These are phyloP conservation scores for Exophiala sideris DNA, from an alignment of 2,329 filamentous ascomycete species.

Conservation along the genomic window DNA sequence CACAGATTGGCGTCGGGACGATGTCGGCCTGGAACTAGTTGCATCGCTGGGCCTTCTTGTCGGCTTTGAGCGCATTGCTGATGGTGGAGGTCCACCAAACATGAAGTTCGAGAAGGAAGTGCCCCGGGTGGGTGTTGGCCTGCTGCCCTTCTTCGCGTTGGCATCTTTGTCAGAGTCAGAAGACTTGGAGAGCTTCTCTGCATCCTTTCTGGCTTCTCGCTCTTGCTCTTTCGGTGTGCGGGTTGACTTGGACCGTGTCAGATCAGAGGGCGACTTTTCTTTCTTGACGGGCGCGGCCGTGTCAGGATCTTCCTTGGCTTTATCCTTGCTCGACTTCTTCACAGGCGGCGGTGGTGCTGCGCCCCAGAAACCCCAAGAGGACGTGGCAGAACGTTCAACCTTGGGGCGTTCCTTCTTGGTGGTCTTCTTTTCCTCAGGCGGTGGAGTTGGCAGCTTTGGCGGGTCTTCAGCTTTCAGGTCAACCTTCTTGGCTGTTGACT, in stretches of 20 bases:
- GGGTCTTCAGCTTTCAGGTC: slow-evolving; percentile 29
- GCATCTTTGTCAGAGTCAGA: slow-evolving; percentile 70
- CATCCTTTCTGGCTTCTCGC: slow-evolving; percentile 53
- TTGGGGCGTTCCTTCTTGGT: slow-evolving; percentile 74
- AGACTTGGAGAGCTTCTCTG: slow-evolving; percentile 62
- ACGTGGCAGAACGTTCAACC: slow-evolving; percentile 65
- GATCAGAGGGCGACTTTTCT: slow-evolving; percentile 41
- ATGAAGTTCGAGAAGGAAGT: slow-evolving; percentile 59
- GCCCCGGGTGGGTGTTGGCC: slow-evolving; percentile 55
- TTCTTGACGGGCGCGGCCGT: slow-evolving; percentile 33
- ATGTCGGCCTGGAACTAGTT: slow-evolving; percentile 49
- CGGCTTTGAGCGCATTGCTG: slow-evolving; percentile 60
- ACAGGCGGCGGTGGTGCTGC: slow-evolving; percentile 44
- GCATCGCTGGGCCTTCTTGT: slow-evolving; percentile 58
- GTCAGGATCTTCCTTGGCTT: slow-evolving; percentile 38
- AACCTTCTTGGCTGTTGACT: slow-evolving; percentile 30
- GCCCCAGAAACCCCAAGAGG: slow-evolving; percentile 74
- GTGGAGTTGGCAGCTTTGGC: slow-evolving; percentile 46
- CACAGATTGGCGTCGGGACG: slow-evolving; percentile 65
- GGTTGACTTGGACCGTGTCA: slow-evolving; percentile 57
- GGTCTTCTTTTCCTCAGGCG: slow-evolving; percentile 55
- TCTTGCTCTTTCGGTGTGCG: slow-evolving; percentile 52
- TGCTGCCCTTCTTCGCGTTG: slow-evolving; percentile 48
- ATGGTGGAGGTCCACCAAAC: slow-evolving; percentile 63
- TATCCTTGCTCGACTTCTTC: slow-evolving; percentile 51